Conservation (phyloP, 2,329 filamentous ascomycete species). For the Macrophomina phaseolina region DNA sequence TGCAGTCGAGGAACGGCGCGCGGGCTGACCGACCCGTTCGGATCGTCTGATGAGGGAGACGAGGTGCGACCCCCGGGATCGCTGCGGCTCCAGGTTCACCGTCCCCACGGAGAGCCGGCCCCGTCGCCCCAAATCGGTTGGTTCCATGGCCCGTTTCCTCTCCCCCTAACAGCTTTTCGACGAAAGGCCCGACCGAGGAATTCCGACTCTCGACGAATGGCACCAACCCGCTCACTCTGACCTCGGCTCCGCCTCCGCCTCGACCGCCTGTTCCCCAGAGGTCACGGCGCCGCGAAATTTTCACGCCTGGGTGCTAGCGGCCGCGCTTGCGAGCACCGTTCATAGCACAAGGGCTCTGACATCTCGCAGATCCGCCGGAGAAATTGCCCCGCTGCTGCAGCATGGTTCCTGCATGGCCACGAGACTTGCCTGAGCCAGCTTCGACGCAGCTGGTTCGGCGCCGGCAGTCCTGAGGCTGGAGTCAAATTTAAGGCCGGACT, state of each 20-base stretch:
- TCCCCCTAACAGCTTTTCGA: slow-evolving; percentile 21
- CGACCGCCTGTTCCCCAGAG: slow-evolving; percentile 2
- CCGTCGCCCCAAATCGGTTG: slow-evolving; percentile 21
- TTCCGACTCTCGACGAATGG: slow-evolving; percentile 6
- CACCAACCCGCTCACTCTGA: not conserved
- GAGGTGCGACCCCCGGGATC: slow-evolving; percentile 23
- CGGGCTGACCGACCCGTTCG: slow-evolving; percentile 18
- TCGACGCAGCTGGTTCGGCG: not conserved
- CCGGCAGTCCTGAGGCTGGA: not conserved
- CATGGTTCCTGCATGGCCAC: slow-evolving; percentile 27
- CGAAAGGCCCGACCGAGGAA: slow-evolving; percentile 15
- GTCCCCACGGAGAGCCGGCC: slow-evolving; percentile 26
- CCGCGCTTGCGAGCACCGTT: not conserved
- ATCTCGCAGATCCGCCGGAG: slow-evolving; percentile 26
- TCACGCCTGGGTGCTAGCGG: slow-evolving; percentile 18
- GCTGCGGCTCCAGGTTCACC: slow-evolving; percentile 26
- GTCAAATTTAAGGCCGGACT: slow-evolving; percentile 6
- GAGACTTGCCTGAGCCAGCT: not conserved
- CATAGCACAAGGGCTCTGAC: not conserved
- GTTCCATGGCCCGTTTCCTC: slow-evolving; percentile 14
- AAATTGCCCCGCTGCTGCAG: slow-evolving; percentile 23
- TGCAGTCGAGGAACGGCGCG: slow-evolving; percentile 12
- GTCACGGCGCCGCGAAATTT: slow-evolving; percentile 12
- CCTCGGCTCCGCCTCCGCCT: slow-evolving; percentile 15
- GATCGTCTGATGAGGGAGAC: slow-evolving; percentile 24